phyloP scores from a whole-genome alignment of 1,284 basidiomycete genomes.

The Singerocomus inundabilis region DNA sequence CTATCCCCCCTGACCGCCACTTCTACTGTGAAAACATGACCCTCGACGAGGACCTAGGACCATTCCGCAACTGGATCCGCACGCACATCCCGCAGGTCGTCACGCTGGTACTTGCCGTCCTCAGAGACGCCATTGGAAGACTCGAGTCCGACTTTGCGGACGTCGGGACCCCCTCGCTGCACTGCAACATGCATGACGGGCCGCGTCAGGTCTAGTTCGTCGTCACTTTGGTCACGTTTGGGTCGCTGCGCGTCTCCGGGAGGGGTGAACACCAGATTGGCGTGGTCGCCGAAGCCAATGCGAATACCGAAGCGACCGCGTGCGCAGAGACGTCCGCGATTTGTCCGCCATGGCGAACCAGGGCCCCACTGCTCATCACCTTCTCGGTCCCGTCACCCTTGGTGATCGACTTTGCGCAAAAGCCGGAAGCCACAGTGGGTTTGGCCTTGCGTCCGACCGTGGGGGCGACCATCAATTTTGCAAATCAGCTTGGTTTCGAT shows the following conservation, averaged over 20 bases:
- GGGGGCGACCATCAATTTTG: constrained; percentile 2
- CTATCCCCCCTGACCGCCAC: neutral
- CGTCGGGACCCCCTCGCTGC: constrained; percentile 37
- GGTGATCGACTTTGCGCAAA: constrained; percentile 23
- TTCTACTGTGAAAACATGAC: neutral
- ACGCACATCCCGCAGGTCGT: constrained; percentile 18
- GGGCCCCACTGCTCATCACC: constrained; percentile 39
- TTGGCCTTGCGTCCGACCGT: constrained; percentile 31
- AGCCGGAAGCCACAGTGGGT: constrained; percentile 23
- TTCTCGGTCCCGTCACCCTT: constrained; percentile 37
- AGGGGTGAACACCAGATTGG: constrained; percentile 20
- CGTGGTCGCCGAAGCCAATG: constrained; percentile 32
- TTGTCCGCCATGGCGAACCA: constrained; percentile 25
- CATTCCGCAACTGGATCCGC: constrained; percentile 21
- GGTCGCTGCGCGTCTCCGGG: constrained; percentile 29
- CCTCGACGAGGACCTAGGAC: neutral
- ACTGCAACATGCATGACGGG: constrained; percentile 32
- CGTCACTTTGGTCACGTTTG: constrained; percentile 38
- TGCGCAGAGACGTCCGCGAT: neutral
- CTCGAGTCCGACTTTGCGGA: constrained; percentile 22
- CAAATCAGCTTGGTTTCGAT: constrained; percentile 21
- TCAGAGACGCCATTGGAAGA: constrained; percentile 16
- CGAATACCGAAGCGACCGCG: neutral
- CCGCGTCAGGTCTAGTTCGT: constrained; percentile 35
- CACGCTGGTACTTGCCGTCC: constrained; percentile 28